Conservation (phyloP, 495 filamentous ascomycete species). For the Usnea hakonensis region DNA sequence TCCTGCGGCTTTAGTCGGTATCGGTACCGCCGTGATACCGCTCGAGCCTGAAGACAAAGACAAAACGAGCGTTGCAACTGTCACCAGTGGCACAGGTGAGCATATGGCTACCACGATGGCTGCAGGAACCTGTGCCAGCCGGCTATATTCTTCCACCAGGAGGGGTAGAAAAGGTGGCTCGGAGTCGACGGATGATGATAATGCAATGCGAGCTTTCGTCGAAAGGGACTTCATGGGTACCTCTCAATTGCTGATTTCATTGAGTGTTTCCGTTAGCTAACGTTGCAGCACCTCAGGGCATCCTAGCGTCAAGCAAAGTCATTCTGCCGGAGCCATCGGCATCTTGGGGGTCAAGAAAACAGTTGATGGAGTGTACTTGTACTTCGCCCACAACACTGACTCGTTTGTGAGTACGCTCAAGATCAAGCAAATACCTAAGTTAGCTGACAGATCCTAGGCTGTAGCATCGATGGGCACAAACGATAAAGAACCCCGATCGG, state of each 20-base stretch:
- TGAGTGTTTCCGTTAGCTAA: constrained; percentile 18
- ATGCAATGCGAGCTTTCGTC: constrained; percentile 64
- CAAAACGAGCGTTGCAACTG: constrained; percentile 58
- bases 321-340: constrained; percentile 70
- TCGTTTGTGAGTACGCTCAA: constrained; percentile 55
- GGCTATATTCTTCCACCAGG: constrained; percentile 60
- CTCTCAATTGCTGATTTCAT: constrained; percentile 2
- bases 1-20: constrained; percentile 83
- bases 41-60: constrained; percentile 53
- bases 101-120: constrained; percentile 92
- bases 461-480: constrained; percentile 77
- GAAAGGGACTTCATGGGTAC: constrained; percentile 68
- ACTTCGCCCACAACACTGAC: constrained; percentile 89
- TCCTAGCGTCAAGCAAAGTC: constrained; percentile 63
- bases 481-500: constrained; percentile 59
- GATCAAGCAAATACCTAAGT: constrained; percentile 9
- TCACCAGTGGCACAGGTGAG: constrained; percentile 91
- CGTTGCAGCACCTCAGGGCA: constrained; percentile 42
- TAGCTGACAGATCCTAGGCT: constrained; percentile 44
- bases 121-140: constrained; percentile 66
- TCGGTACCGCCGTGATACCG: constrained; percentile 83
- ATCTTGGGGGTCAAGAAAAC: constrained; percentile 78
- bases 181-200: constrained; percentile 60
- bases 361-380: constrained; percentile 59
- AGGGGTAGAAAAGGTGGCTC: constrained; percentile 52